Base-by-base conservation (phyloP, 495 filamentous ascomycete species). In the Tuber indicum region DNA sequence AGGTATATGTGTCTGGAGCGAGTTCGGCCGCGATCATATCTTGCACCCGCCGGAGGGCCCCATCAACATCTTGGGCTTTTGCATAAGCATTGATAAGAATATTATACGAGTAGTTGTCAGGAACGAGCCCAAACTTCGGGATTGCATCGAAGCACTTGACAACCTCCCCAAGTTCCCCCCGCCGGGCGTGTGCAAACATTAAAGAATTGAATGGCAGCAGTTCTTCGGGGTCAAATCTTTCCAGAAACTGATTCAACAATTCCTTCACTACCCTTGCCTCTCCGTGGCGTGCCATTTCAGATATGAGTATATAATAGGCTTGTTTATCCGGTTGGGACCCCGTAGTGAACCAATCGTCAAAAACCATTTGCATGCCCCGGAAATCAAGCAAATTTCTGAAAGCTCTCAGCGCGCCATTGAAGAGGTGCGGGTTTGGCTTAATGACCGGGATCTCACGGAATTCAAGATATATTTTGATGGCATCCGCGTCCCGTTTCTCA, bases 51-150 rank as follows among this genome's bases (percentile, higher is more conserved):
- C 84, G 77, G 76, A 92, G 85, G 23, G 90, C 90, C 6, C 89
- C 89, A 58, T 90, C 86, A 71, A 91, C 86, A 84, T 97, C 91
- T 43, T 87, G 86, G 8, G 88, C 88, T 79, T 89, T 89, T 2
- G 86, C 85, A 83, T 93, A 87, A 5, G 93, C 92, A 76, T 91
- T 88, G 23, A 99, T 85, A 46, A 97, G 82, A 44, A 92, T 91
- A 81, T 98, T 97, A 90, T 91, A 96, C 69, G 88, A 88, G 19
- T 85, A 77, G 0, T 85, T 83, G 77, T 88, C 87, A 32, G 89
- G 90, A 26, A 85, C 72, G 21, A 92, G 79, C 0, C 86, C 85
- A 71, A 89, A 86, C 2, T 84, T 81, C 19, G 83, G 78, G 3
- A 93, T 86, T 16, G 88, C 85, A 42, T 89, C 71, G 72, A 97